Percentiles rank a stretch among this genome's conserved stretches.
phyloP scores from a whole-genome alignment of 2,329 filamentous ascomycete species.

The Aspergillus japonicus region DNA sequence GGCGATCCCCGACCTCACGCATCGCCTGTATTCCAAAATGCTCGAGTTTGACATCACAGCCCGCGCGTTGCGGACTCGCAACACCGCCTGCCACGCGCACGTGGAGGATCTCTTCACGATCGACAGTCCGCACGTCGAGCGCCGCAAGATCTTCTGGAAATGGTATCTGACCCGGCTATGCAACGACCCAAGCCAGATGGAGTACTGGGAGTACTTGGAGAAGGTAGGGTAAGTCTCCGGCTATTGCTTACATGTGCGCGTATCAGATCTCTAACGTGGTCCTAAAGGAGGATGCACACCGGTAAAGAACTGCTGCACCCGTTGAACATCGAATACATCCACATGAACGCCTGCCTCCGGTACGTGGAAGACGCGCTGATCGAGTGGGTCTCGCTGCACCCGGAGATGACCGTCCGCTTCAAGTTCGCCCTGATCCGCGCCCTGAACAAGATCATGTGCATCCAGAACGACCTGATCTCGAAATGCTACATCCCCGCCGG shows the following conservation, averaged over 20 bases:
- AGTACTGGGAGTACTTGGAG: slow-evolving; percentile 13
- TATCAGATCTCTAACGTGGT: neutral
- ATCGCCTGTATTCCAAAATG: slow-evolving; percentile 16
- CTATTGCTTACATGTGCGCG: too few relatives aligned
- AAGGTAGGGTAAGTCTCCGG: slow-evolving; percentile 13
- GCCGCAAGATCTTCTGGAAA: slow-evolving; percentile 17
- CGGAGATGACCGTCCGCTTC: slow-evolving; percentile 11
- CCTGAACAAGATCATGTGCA: slow-evolving; percentile 12
- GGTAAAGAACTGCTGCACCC: slow-evolving; percentile 14
- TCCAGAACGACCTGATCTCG: slow-evolving; percentile 15
- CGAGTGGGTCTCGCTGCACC: slow-evolving; percentile 10
- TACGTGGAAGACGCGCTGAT: slow-evolving; percentile 9
- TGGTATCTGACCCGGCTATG: slow-evolving; percentile 16
- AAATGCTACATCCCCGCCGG: slow-evolving; percentile 12
- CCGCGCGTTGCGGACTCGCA: slow-evolving; percentile 11
- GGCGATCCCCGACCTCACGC: slow-evolving; percentile 10
- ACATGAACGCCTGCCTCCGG: slow-evolving; percentile 15
- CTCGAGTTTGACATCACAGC: slow-evolving; percentile 17
- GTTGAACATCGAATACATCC: slow-evolving; percentile 14
- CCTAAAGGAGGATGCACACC: slow-evolving; percentile 12
- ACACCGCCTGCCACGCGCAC: slow-evolving; percentile 6
- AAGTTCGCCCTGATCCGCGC: slow-evolving; percentile 12
- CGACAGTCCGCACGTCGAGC: slow-evolving; percentile 14
- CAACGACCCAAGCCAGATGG: slow-evolving; percentile 9
- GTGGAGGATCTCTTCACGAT: slow-evolving; percentile 12